These are phyloP conservation scores for Taphrina wiesneri DNA, from an alignment of 1,139 yeast species.

Conservation along the genomic window DNA sequence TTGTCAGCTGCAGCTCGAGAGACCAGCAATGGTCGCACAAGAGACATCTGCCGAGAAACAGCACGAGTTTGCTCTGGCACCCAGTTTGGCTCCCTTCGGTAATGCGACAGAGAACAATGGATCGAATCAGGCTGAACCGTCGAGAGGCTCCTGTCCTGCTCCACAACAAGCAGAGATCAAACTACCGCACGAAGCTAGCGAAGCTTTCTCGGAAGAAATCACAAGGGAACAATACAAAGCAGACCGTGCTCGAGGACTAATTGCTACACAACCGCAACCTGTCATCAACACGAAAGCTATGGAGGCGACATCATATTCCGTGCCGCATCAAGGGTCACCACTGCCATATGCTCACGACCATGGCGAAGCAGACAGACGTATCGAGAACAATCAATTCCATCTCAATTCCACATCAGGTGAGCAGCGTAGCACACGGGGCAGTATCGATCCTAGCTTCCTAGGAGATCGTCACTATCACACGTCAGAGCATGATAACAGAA, in stretches of 20 bases:
- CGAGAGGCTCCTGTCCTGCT: constrained; percentile 12
- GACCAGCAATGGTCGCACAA: neutral
- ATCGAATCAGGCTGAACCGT: constrained; percentile 9
- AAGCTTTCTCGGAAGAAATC: neutral
- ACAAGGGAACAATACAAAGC: constrained; percentile 11
- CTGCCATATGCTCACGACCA: constrained; percentile 17
- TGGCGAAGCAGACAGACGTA: neutral
- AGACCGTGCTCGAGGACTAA: constrained; percentile 1
- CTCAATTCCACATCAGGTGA: neutral
- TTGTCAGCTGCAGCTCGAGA: neutral
- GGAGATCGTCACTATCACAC: neutral
- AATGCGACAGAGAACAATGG: constrained; percentile 7
- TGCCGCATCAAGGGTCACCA: neutral
- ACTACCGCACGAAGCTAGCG: constrained; percentile 4
- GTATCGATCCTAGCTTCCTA: neutral
- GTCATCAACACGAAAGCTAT: constrained; percentile 20
- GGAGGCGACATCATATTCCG: constrained; percentile 19
- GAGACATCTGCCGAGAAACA: neutral
- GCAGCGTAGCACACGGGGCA: neutral
- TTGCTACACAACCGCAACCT: constrained; percentile 24
- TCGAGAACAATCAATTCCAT: neutral
- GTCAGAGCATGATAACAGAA: too few species aligned
- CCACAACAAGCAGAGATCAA: neutral
- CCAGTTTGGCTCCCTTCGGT: constrained; percentile 8
- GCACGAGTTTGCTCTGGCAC: constrained; percentile 10